Conservation (phyloP, 1,284 basidiomycete species). For the Ustilago bromivora region DNA sequence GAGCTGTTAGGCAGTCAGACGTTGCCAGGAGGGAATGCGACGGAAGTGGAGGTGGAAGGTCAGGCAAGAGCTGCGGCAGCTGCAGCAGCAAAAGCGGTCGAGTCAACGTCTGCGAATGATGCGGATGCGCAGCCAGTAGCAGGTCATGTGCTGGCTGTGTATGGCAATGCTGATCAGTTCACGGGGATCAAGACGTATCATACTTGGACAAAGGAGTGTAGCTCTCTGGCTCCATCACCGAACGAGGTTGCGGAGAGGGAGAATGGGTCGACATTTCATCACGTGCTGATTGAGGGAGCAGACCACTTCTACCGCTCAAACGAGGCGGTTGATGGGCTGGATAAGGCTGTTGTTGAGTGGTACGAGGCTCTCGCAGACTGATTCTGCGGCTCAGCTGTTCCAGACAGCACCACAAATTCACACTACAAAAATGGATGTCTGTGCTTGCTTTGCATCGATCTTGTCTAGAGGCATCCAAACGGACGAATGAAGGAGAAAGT, state of each 20-base stretch:
- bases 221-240: constrained; percentile 14
- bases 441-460: neutral
- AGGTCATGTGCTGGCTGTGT: constrained; percentile 39
- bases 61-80: constrained; percentile 7
- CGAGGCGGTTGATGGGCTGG: constrained; percentile 20
- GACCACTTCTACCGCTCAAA: constrained; percentile 49
- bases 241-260: neutral
- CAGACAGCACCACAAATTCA: neutral
- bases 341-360: constrained; percentile 35
- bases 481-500: neutral
- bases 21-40: neutral
- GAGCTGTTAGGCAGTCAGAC: constrained; percentile 17
- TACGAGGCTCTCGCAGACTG: constrained; percentile 30
- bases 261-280: constrained; percentile 40
- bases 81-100: constrained; percentile 16
- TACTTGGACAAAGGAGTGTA: constrained; percentile 29
- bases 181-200: constrained; percentile 36
- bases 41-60: constrained; percentile 11
- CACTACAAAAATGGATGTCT: neutral
- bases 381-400: neutral
- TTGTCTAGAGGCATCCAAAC: neutral
- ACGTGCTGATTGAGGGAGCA: constrained; percentile 28
- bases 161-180: constrained; percentile 52
- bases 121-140: constrained; percentile 28
- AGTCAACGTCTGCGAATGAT: constrained; percentile 24